These are phyloP conservation scores for Viridothelium virens DNA, from an alignment of 495 filamentous ascomycete genomes.

Conservation along the genomic window DNA sequence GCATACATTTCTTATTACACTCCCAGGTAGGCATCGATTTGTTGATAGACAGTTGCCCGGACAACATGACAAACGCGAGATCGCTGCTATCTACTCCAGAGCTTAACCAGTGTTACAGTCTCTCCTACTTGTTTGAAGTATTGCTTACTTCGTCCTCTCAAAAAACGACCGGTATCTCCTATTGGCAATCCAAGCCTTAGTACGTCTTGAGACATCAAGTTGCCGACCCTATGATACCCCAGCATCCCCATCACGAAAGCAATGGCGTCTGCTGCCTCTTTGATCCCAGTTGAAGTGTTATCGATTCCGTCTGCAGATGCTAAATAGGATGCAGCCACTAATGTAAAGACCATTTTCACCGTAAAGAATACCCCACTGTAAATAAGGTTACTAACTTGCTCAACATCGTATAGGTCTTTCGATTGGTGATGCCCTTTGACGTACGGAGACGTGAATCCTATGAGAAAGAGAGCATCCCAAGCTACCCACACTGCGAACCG, in stretches of 20 bases:
- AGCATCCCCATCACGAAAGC: conserved; percentile 43
- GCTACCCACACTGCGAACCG: conserved; percentile 37
- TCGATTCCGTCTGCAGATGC: conserved; percentile 39
- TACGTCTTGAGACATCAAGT: conserved; percentile 41
- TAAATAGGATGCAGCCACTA: conserved; percentile 43
- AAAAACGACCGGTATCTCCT: conserved; percentile 44
- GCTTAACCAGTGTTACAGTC: too few species aligned
- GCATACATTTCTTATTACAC: too few species aligned
- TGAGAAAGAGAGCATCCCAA: conserved; percentile 42
- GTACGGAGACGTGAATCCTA: conserved; percentile 38
- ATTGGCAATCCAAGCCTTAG: conserved; percentile 38
- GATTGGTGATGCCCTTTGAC: background rate
- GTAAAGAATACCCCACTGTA: conserved; percentile 45
- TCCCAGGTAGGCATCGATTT: too few species aligned
- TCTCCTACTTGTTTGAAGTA: background rate
- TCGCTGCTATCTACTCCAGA: too few species aligned
- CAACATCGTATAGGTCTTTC: background rate
- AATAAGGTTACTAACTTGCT: conserved; percentile 36
- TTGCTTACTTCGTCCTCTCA: conserved; percentile 20
- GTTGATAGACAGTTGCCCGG: too few species aligned
- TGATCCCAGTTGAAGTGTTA: conserved; percentile 32
- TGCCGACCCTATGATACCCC: conserved; percentile 45
- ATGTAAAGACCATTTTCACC: conserved; percentile 41
- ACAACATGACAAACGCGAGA: too few species aligned
- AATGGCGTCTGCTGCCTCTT: conserved; percentile 42